Evolutionary conservation across 192 early-diverging fungal species (phyloP).

Genomic region (Phycomyces blakesleeanus): DNA sequence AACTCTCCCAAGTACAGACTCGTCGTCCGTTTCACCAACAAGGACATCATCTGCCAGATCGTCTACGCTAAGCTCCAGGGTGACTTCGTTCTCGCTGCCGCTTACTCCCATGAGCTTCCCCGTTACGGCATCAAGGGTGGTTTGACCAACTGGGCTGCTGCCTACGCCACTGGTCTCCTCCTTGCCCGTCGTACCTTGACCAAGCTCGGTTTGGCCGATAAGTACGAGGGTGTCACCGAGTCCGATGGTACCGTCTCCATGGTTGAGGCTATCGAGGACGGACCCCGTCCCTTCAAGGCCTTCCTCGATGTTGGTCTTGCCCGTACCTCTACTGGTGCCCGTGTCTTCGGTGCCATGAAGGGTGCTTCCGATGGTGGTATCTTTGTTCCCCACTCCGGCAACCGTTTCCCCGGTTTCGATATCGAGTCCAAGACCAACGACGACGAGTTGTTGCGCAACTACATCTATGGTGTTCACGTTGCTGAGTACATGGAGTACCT

Average conservation of each 20-base stretch:
- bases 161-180: slow-evolving; percentile 97
- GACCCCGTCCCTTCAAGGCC: slow-evolving; percentile 95
- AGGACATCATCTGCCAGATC: slow-evolving; percentile 94
- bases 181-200: slow-evolving; percentile 91
- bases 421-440: slow-evolving; percentile 82
- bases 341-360: slow-evolving; percentile 97
- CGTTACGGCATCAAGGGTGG: slow-evolving; percentile 95
- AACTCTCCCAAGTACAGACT: slow-evolving; percentile 99
- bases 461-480: slow-evolving; percentile 98
- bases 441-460: slow-evolving; percentile 86
- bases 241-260: slow-evolving; percentile 83
- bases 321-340: slow-evolving; percentile 96
- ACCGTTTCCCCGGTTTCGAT: slow-evolving; percentile 97
- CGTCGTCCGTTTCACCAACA: slow-evolving; percentile 99
- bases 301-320: slow-evolving; percentile 96
- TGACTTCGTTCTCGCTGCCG: slow-evolving; percentile 91
- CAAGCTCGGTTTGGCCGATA: slow-evolving; percentile 91
- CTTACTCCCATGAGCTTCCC: slow-evolving; percentile 96
- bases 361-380: slow-evolving; percentile 99
- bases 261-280: slow-evolving; percentile 88
- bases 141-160: slow-evolving; percentile 99
- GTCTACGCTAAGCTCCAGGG: slow-evolving; percentile 98
- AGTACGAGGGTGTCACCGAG: slow-evolving; percentile 95
- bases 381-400: slow-evolving; percentile 92
- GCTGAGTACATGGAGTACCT: slow-evolving; percentile 98